phyloP scores from a whole-genome alignment of 1,284 basidiomycete genomes.

The Cyathus pygmaeus region DNA sequence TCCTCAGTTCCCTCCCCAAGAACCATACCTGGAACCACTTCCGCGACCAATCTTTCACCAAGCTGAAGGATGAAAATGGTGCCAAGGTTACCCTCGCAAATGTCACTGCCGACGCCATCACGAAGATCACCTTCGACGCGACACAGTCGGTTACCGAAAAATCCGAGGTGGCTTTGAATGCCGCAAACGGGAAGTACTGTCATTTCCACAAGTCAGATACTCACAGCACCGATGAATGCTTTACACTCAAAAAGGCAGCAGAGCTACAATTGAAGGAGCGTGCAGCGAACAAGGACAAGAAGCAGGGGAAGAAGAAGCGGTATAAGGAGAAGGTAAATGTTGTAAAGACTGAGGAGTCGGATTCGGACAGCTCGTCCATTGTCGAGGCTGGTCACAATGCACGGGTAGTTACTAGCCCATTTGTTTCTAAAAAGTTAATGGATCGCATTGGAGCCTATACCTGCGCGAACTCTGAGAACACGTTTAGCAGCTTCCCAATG shows the following conservation, averaged over 20 bases:
- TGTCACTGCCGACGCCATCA: not conserved
- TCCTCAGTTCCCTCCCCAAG: slow-evolving; percentile 5
- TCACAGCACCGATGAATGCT: slow-evolving; percentile 2
- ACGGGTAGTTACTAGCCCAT: slow-evolving; percentile 1
- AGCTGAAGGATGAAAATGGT: not conserved
- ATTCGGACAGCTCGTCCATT: not conserved
- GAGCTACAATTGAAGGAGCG: not conserved
- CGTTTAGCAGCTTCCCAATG: too few relatives aligned
- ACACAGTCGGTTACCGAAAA: not conserved
- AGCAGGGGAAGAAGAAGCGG: slow-evolving; percentile 1
- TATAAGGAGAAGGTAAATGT: slow-evolving; percentile 7
- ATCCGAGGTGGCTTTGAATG: not conserved
- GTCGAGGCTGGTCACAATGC: slow-evolving; percentile 3
- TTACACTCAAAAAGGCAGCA: not conserved
- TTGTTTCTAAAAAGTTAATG: slow-evolving; percentile 12
- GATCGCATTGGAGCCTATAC: slow-evolving; percentile 14
- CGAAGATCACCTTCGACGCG: not conserved
- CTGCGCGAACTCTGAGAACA: not conserved
- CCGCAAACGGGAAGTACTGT: not conserved
- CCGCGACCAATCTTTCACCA: not conserved
- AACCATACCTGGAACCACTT: not conserved
- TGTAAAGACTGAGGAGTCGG: not conserved
- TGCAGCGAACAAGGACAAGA: slow-evolving; percentile 8
- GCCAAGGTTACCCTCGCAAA: not conserved
- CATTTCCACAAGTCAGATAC: not conserved